Evolutionary conservation across 2,329 filamentous ascomycete genomes (phyloP).

Genomic region (Curvularia sp.): DNA sequence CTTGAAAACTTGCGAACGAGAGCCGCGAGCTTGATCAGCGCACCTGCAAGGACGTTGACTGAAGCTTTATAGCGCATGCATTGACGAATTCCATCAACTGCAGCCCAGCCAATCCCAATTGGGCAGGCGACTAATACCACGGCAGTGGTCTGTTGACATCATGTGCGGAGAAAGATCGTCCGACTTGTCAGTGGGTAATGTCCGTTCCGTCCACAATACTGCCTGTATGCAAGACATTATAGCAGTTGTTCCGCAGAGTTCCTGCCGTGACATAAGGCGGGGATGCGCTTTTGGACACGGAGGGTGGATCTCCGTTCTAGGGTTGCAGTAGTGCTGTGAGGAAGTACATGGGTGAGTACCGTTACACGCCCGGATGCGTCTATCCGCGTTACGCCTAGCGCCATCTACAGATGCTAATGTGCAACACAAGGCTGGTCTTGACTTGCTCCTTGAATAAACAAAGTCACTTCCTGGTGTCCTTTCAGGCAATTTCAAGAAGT

Average conservation of each 20-base stretch:
- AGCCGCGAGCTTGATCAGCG: constrained; percentile 4
- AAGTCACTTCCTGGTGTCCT: background rate
- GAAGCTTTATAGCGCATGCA: constrained; percentile 16
- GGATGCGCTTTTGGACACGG: constrained; percentile 2
- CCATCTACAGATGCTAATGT: background rate
- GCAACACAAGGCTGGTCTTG: background rate
- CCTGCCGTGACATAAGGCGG: background rate
- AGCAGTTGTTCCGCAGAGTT: constrained; percentile 1
- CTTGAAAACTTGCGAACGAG: background rate
- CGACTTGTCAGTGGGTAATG: constrained; percentile 8
- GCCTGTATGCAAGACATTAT: background rate
- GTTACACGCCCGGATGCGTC: background rate
- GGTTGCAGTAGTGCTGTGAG: background rate
- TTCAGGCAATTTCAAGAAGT: background rate
- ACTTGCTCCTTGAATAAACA: background rate
- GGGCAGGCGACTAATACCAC: background rate
- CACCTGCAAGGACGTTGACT: background rate
- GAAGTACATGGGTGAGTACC: background rate
- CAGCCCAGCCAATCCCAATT: constrained; percentile 1
- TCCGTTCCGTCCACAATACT: background rate
- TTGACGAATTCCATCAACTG: constrained; percentile 4
- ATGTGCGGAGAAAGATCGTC: constrained; percentile 14
- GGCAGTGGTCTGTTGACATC: constrained; percentile 13
- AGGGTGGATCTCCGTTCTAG: background rate
- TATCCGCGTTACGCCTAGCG: background rate